Conservation (phyloP, 768 basidiomycete genomes). For the Zangia roseola region DNA sequence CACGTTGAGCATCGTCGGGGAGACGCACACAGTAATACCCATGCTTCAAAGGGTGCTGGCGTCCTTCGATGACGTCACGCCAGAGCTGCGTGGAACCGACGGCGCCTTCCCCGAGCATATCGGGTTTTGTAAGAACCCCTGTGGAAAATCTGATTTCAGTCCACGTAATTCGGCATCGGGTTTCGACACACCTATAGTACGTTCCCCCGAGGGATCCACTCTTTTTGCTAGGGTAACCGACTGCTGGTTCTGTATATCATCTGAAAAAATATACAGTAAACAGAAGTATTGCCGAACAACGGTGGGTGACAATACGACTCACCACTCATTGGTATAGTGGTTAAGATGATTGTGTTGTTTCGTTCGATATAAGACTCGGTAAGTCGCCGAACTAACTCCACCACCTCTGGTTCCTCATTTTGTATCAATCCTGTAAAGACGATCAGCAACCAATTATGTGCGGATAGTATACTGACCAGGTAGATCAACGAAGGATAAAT, state of each 20-base stretch:
- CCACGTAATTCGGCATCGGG: not conserved
- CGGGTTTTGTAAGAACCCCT: slow-evolving; percentile 76
- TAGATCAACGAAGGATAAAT: slow-evolving; percentile 53
- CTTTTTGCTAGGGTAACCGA: slow-evolving; percentile 53
- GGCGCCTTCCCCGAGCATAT: slow-evolving; percentile 46
- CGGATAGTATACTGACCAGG: slow-evolving; percentile 39
- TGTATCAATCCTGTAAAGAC: slow-evolving; percentile 51
- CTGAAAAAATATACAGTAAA: slow-evolving; percentile 31
- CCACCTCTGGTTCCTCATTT: slow-evolving; percentile 41
- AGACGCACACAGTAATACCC: slow-evolving; percentile 70
- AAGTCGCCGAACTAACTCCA: slow-evolving; percentile 47
- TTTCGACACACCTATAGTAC: slow-evolving; percentile 55
- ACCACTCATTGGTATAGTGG: slow-evolving; percentile 69
- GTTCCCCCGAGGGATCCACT: slow-evolving; percentile 50
- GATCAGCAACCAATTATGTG: slow-evolving; percentile 2
- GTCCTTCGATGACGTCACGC: slow-evolving; percentile 52
- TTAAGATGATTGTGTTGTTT: slow-evolving; percentile 59
- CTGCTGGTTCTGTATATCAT: slow-evolving; percentile 65
- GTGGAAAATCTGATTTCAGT: not conserved
- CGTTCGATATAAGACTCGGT: slow-evolving; percentile 46
- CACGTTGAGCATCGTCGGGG: slow-evolving; percentile 57
- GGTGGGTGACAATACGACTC: not conserved
- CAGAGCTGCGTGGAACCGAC: slow-evolving; percentile 42
- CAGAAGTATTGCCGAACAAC: not conserved
- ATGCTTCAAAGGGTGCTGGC: slow-evolving; percentile 43